A percentile compares a stretch with the other conserved stretches of the same genome.
Conservation (phyloP, 345 rosid genomes). For the Heritiera littoralis region DNA sequence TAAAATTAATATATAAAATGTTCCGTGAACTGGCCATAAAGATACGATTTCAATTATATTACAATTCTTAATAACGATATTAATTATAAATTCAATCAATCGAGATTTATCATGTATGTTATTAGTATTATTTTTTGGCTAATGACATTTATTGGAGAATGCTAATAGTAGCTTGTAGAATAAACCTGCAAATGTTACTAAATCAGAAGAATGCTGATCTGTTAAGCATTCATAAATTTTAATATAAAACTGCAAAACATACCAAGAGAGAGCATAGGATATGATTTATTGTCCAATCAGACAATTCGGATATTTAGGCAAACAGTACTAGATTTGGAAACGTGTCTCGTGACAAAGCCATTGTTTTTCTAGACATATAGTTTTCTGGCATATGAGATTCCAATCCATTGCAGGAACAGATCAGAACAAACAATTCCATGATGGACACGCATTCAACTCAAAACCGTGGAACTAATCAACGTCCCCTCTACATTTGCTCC, state of each 20-base stretch:
- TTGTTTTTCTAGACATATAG: slow-evolving; percentile 23
- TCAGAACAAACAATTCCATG: background rate
- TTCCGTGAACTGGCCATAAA: background rate
- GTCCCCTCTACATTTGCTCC: too few relatives aligned
- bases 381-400: slow-evolving; percentile 40
- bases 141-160: background rate
- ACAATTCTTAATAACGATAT: background rate
- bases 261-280: background rate
- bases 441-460: background rate
- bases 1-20: background rate
- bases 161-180: background rate
- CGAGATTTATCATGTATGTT: background rate
- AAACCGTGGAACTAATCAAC: background rate
- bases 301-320: slow-evolving; percentile 30
- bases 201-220: slow-evolving; percentile 24
- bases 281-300: slow-evolving; percentile 41
- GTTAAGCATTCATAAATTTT: slow-evolving; percentile 16
- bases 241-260: background rate
- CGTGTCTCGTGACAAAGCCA: slow-evolving; percentile 44
- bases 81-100: background rate
- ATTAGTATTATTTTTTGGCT: too few relatives aligned
- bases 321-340: slow-evolving; percentile 47
- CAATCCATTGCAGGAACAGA: slow-evolving; percentile 17
- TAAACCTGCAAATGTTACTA: background rate
- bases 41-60: background rate